Evolutionary conservation across 2,329 filamentous ascomycete genomes (phyloP), one percentile per base, ranked within the genome.

Genomic region (Myrmaecium sp.): DNA sequence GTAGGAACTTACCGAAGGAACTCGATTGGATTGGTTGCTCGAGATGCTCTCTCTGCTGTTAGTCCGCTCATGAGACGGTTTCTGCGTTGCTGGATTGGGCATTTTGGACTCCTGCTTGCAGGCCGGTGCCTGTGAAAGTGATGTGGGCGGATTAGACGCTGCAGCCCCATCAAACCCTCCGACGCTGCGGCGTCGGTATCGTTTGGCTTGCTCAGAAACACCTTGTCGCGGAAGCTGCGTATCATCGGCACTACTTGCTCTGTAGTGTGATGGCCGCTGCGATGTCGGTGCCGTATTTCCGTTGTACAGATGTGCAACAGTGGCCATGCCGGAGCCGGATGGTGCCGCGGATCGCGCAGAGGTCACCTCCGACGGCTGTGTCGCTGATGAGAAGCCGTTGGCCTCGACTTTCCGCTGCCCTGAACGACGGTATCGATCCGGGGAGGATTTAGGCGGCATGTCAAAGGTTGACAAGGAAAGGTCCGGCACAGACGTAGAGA

Each of bases 141-240:
- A 30, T 12, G 27, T 15, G 5, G 40, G 36, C 8, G 33, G 18
- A 18, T 25, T 33, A 23, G 31, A 31, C 4, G 30, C 30, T 18
- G 36, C 12, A 12, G 24, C 28, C 14, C 41, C 51, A 23, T 62
- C 58, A 33, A 75, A 55, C 30, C 70, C 75, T 37, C 80, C 80
- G 56, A 91, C 68, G 53, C 83, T 94, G 37, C 83, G 72, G 44
- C 83, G 71, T 40, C 83, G 67, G 52, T 83, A 77, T 44, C 80
- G 67, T 52, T 77, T 82, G 6, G 73, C 67, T 18, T 76, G 64
- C 15, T 86, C 81, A 11, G 67, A 52, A n/a, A 55, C 47, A 14
- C 60, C 49, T 29, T 62, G 59, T 30, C 61, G 69, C 40, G 63
- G 59, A 32, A 81, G 44, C 30, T 72, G 66, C 45, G 73, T 69